A percentile compares a stretch with the other conserved stretches of the same genome.
Evolutionary conservation across 2,329 filamentous ascomycete genomes (phyloP).

Genomic region (Microsporum audouinii): DNA sequence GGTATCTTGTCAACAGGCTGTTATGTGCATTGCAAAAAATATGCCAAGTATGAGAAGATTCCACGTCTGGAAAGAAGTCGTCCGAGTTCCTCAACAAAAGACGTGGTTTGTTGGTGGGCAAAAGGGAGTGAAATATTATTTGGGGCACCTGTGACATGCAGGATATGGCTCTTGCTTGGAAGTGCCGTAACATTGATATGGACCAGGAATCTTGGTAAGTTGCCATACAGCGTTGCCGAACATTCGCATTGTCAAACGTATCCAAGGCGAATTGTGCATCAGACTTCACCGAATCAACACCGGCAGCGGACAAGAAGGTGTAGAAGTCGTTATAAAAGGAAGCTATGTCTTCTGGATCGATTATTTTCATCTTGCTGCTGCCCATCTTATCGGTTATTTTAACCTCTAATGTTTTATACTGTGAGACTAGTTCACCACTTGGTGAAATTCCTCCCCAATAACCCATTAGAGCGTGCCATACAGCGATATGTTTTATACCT

Average conservation of each 20-base stretch:
- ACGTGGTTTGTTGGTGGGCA: constrained; percentile 62
- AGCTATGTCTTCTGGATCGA: constrained; percentile 61
- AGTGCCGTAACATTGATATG: constrained; percentile 63
- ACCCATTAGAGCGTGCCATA: constrained; percentile 82
- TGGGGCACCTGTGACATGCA: constrained; percentile 92
- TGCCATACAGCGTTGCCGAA: constrained; percentile 59
- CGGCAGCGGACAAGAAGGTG: constrained; percentile 58
- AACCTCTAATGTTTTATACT: constrained; percentile 61
- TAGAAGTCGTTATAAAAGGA: constrained; percentile 90
- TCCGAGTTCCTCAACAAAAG: constrained; percentile 75
- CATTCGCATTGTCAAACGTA: constrained; percentile 54
- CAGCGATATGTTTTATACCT: constrained; percentile 69
- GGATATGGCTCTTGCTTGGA: constrained; percentile 66
- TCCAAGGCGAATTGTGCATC: constrained; percentile 89
- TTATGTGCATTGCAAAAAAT: constrained; percentile 92
- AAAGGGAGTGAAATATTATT: constrained; percentile 71
- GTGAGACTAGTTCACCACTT: constrained; percentile 58
- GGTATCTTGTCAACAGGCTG: constrained; percentile 64
- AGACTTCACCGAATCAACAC: constrained; percentile 81
- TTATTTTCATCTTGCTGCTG: constrained; percentile 57
- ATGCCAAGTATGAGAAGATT: constrained; percentile 82
- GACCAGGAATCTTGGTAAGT: constrained; percentile 81
- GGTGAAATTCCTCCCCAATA: constrained; percentile 88
- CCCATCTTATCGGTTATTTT: constrained; percentile 43
- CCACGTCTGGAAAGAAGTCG: constrained; percentile 77